Percentiles rank a stretch among this genome's conserved stretches.
Evolutionary conservation across 225 moss, liverwort and hornwort genomes (phyloP).

Genomic region (Physcomitrium patens): DNA sequence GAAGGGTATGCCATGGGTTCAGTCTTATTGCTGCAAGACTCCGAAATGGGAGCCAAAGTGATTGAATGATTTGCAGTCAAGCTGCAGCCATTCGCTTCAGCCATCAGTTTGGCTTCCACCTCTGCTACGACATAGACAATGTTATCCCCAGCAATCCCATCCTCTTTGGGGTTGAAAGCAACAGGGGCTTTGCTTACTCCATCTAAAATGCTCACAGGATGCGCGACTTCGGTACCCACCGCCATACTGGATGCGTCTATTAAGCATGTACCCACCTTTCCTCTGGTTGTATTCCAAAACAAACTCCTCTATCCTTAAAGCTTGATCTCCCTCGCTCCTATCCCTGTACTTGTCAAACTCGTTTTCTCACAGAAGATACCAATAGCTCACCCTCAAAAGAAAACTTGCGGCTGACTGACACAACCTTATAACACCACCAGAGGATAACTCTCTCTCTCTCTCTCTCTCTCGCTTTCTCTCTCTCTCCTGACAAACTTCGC

Average conservation of each 20-base stretch:
- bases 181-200: constrained; percentile 77
- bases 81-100: constrained; percentile 22
- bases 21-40: constrained; percentile 28
- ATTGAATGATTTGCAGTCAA: constrained; percentile 38
- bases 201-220: constrained; percentile 97
- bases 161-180: constrained; percentile 78
- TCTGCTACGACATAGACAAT: constrained; percentile 39
- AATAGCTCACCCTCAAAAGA: background rate
- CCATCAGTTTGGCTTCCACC: constrained; percentile 40
- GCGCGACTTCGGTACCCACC: constrained; percentile 95
- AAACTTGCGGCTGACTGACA: constrained; percentile 1
- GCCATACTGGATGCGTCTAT: constrained; percentile 79
- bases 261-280: constrained; percentile 73
- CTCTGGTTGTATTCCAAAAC: constrained; percentile 26
- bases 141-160: constrained; percentile 72
- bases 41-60: constrained; percentile 37
- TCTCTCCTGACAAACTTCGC: background rate
- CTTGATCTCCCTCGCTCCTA: background rate
- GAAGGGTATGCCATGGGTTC: constrained; percentile 30
- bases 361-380: background rate
- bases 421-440: constrained; percentile 4
- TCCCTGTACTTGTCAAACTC: background rate
- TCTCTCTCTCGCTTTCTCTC: background rate
- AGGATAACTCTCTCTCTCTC: background rate
- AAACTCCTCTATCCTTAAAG: constrained; percentile 25